Percentiles rank a stretch among this genome's conserved stretches.
Conservation (phyloP, 1,284 basidiomycete species). For the Rhodotorula sp. region DNA sequence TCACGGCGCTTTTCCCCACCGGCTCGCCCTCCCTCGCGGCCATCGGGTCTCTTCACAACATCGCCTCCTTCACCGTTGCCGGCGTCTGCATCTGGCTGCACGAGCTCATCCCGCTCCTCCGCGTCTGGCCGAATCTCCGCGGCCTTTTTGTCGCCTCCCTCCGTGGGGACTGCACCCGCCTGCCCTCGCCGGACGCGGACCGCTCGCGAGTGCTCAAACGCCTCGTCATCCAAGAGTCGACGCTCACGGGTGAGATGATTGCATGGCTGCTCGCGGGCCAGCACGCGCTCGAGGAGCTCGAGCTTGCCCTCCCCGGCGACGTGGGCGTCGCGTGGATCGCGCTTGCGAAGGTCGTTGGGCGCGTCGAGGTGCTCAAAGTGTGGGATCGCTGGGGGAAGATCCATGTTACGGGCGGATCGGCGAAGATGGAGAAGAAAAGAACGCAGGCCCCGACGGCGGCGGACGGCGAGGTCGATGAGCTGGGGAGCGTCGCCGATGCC, state of each 20-base stretch:
- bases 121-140: background rate
- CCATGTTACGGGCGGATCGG: no score
- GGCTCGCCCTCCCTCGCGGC: background rate
- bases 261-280: background rate
- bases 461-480: background rate
- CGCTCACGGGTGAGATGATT: slow-evolving; percentile 17
- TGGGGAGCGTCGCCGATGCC: background rate
- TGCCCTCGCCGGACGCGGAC: no score
- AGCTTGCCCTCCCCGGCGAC: slow-evolving; percentile 11
- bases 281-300: background rate
- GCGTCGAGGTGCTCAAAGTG: slow-evolving; percentile 4
- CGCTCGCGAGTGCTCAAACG: background rate
- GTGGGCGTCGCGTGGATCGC: background rate
- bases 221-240: background rate
- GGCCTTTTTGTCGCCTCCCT: background rate
- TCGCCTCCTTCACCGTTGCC: background rate
- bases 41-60: background rate
- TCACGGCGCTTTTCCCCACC: background rate
- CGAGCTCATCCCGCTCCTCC: slow-evolving; percentile 13
- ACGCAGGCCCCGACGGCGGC: background rate
- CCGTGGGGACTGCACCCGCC: slow-evolving; percentile 12
- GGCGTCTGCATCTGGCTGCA: slow-evolving; percentile 21
- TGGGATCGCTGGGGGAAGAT: slow-evolving; percentile 5
- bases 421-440: background rate
- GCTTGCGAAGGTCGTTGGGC: slow-evolving; percentile 4